Base-by-base conservation (phyloP, 1,139 yeast species). In the Tardiomyces depauwii region DNA sequence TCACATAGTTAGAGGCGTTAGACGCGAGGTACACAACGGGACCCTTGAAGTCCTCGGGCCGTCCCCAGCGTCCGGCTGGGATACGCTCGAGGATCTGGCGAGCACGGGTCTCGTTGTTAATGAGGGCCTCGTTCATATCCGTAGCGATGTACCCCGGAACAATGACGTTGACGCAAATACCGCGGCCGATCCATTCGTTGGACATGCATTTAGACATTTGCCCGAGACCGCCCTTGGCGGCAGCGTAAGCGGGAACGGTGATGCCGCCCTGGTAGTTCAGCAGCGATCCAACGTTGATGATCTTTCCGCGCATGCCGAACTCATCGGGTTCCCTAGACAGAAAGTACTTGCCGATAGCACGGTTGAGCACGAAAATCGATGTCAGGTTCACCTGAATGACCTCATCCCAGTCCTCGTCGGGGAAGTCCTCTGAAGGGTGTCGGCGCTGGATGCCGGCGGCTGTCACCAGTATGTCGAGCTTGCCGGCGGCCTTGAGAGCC, bases 211-310 rank as follows among this genome's bases (percentile, higher is more conserved):
- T 72, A 13, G 78, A 72, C 44, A 77, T 62, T 42, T 67, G 69
- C 39, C 67, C 66, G 28, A 77, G 60, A 0, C 73, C 82, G 16
- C 77, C 78, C 58, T 76, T 77, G 18, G 78, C 64, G 10, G 77
- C 73, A 11, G 77, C 71, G 56, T 77, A 77, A 0, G 80, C 42
- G 76, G 77, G 67, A 38, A 68, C 63, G 45, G 63, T 57, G 46
- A 64, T 39, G 1, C 75, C 74, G 12, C 76, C 77, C 44, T 68
- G 66, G 61, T 65, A 71, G 0, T 74, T 64, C 47, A 63, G 56
- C 43, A 73, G 52, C 2, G 85, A 78, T 1, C 81, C 84, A 23
- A 85, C 77, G 59, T 80, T 74, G 53, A 81, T 73, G 54, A 81
- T 72, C 45, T 81, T 79, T 33, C 87, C 88, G 52, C 70, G 68